Percentiles rank a stretch among this genome's conserved stretches.
Conservation (phyloP, 257 asterid genomes). For the Paulownia fortunei region DNA sequence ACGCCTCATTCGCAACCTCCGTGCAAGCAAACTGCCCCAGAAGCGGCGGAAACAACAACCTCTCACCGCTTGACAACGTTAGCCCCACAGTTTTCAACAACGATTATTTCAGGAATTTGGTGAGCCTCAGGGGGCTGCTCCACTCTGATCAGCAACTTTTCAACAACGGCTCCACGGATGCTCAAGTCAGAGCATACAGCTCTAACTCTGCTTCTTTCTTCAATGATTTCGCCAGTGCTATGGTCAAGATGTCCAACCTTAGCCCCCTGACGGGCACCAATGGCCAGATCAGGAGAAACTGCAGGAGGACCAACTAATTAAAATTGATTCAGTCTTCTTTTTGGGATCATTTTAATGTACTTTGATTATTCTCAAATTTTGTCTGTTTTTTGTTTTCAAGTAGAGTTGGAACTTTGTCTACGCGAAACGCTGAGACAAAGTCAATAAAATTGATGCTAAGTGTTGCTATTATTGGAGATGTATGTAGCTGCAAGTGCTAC, state of each 20-base stretch:
- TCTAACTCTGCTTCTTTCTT: conserved; percentile 50
- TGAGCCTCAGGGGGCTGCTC: conserved; percentile 50
- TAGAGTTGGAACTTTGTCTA: neutral
- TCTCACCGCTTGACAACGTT: conserved; percentile 46
- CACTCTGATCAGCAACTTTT: conserved; percentile 76
- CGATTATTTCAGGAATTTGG: conserved; percentile 54
- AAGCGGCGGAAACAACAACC: conserved; percentile 50
- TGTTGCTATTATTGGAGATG: neutral
- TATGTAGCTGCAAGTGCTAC: neutral
- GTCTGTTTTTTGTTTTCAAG: neutral
- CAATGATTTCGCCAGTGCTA: conserved; percentile 68
- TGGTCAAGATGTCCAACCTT: conserved; percentile 76
- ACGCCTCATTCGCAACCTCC: conserved; percentile 49
- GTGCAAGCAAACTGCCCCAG: conserved; percentile 50
- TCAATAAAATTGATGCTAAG: conserved; percentile 4
- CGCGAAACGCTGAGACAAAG: neutral
- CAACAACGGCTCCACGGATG: conserved; percentile 65
- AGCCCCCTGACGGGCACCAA: conserved; percentile 67
- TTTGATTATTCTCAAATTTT: neutral
- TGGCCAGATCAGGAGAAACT: conserved; percentile 71
- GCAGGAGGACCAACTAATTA: conserved; percentile 55
- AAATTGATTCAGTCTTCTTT: neutral
- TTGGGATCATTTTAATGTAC: neutral
- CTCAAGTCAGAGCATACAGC: conserved; percentile 58
- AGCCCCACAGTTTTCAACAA: conserved; percentile 54